Evolutionary conservation across 371 early-diverging fungal genomes (phyloP).

Genomic region (Rhizopus stolonifer): DNA sequence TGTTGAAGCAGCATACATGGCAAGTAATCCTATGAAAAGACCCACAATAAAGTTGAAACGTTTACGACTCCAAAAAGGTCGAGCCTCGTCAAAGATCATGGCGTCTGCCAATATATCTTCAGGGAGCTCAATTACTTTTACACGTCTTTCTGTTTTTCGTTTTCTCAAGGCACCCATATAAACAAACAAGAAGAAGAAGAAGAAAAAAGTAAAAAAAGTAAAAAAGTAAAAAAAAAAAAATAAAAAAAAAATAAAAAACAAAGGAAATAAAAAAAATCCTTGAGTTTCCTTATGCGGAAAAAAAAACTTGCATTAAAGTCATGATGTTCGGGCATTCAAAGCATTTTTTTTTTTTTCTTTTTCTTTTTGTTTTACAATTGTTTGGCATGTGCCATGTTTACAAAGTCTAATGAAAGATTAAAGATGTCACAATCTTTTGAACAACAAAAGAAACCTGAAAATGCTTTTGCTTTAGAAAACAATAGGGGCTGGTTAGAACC

Average conservation of each 20-base stretch:
- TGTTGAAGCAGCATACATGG: conserved; percentile 30
- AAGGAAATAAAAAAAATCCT: too few relatives aligned
- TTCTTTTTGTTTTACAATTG: not conserved
- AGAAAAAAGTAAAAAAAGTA: conserved; percentile 1
- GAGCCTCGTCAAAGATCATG: not conserved
- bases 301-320: not conserved
- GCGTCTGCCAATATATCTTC: conserved; percentile 28
- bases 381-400: conserved; percentile 8
- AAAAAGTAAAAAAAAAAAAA: not conserved
- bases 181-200: not conserved
- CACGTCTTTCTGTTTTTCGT: not conserved
- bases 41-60: conserved; percentile 45
- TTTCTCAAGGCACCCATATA: not conserved
- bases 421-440: not conserved
- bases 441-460: not conserved
- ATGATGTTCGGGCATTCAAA: too few relatives aligned
- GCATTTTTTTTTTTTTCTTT: conserved; percentile 3
- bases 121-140: conserved; percentile 13
- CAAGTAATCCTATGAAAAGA: conserved; percentile 26
- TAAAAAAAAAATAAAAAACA: too few relatives aligned
- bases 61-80: conserved; percentile 34
- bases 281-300: too few relatives aligned
- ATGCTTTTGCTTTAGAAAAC: not conserved
- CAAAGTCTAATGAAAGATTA: conserved; percentile 3
- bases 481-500: conserved; percentile 24